Evolutionary conservation across 345 rosid genomes (phyloP).

Genomic region (Fremontodendron californicum): DNA sequence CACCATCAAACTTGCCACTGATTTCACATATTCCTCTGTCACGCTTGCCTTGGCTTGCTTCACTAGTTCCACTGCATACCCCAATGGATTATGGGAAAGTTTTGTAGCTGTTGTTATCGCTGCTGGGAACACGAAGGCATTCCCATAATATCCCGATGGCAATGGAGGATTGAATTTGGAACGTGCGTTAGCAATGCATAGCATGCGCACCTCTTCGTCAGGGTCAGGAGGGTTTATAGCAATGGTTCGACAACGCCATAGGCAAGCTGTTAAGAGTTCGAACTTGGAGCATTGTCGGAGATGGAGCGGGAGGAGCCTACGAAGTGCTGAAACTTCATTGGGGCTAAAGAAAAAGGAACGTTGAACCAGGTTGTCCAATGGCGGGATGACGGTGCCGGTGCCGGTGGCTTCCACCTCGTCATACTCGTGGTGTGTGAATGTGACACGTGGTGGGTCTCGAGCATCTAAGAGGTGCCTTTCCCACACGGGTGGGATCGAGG

Average conservation of each 20-base stretch:
- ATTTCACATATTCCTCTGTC: conserved; percentile 28
- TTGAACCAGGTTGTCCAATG: not conserved
- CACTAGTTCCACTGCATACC: not conserved
- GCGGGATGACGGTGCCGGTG: not conserved
- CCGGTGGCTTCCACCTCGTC: not conserved
- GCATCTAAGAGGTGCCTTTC: conserved; percentile 10
- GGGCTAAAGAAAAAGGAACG: not conserved
- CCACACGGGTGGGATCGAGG: conserved; percentile 11
- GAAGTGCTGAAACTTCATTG: not conserved
- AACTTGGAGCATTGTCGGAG: not conserved
- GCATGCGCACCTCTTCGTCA: not conserved
- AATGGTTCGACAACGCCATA: conserved; percentile 4
- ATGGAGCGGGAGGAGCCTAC: not conserved
- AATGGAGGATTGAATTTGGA: not conserved
- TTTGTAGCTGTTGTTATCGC: not conserved
- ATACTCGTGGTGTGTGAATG: conserved; percentile 10
- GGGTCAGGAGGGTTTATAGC: conserved; percentile 1
- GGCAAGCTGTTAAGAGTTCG: not conserved
- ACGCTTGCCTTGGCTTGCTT: not conserved
- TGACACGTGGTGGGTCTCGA: conserved; percentile 6
- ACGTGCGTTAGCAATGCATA: not conserved
- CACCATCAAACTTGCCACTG: conserved; percentile 47
- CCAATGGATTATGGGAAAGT: not conserved
- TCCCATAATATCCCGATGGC: not conserved
- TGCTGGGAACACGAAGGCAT: not conserved